These are phyloP conservation scores for Trichoderma semiorbis DNA, from an alignment of 2,329 filamentous ascomycete genomes.

Conservation along the genomic window DNA sequence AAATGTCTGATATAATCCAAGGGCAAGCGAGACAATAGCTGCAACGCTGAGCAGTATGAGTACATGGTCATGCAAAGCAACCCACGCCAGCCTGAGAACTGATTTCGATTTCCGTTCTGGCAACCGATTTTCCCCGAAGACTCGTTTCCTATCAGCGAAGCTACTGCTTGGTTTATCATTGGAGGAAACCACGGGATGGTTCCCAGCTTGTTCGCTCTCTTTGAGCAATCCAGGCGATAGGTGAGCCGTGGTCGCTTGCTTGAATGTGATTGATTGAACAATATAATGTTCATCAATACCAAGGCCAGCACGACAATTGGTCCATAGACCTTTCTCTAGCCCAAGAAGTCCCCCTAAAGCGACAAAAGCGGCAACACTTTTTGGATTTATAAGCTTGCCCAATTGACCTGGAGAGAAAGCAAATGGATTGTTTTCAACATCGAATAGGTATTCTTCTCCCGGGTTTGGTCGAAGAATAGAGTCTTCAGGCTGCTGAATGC, in stretches of 20 bases:
- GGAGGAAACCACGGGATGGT: neutral
- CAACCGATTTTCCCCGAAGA: slow-evolving; percentile 68
- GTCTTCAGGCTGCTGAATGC: neutral
- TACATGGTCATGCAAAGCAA: slow-evolving; percentile 58
- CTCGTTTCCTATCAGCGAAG: slow-evolving; percentile 58
- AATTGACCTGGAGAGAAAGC: slow-evolving; percentile 48
- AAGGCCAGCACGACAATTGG: slow-evolving; percentile 61
- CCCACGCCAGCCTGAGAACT: slow-evolving; percentile 71
- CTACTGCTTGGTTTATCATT: neutral
- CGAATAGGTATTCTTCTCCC: neutral
- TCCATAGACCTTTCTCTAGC: slow-evolving; percentile 69
- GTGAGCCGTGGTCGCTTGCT: slow-evolving; percentile 45
- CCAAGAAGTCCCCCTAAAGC: slow-evolving; percentile 70
- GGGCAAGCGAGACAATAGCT: slow-evolving; percentile 61
- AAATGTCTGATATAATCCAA: slow-evolving; percentile 66
- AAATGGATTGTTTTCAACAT: slow-evolving; percentile 1
- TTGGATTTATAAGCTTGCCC: slow-evolving; percentile 75
- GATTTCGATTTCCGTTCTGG: slow-evolving; percentile 72
- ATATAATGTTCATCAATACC: slow-evolving; percentile 65
- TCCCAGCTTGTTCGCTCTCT: neutral
- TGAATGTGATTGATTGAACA: slow-evolving; percentile 64
- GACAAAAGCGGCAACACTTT: slow-evolving; percentile 70
- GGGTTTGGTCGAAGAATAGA: neutral
- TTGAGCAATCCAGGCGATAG: neutral
- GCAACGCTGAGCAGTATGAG: slow-evolving; percentile 64